These are phyloP conservation scores for Aeminium ludgeri DNA, from an alignment of 495 filamentous ascomycete genomes.

Conservation along the genomic window DNA sequence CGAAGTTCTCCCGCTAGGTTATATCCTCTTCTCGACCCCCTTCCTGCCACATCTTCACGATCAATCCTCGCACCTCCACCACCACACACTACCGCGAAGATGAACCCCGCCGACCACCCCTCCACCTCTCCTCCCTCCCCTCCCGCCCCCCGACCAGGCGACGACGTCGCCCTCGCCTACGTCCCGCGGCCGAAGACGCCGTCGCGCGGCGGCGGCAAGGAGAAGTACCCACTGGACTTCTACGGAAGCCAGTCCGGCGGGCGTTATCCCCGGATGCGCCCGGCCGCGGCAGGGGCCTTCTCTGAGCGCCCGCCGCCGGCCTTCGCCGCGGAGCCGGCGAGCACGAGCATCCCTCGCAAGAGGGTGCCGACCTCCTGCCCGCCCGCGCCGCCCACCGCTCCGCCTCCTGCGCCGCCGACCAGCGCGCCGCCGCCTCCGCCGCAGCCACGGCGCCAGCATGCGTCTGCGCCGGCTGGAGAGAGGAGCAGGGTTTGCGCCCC, in stretches of 20 bases:
- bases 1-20: too few relatives aligned
- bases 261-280: constrained; percentile 7
- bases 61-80: not conserved
- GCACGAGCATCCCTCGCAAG: not conserved
- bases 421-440: not conserved
- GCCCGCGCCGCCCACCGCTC: too few relatives aligned
- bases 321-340: not conserved
- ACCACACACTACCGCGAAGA: too few relatives aligned
- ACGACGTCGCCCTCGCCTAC: constrained; percentile 7
- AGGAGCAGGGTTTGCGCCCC: too few relatives aligned
- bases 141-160: not conserved
- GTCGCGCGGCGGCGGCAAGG: constrained; percentile 7
- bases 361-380: not conserved
- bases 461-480: too few relatives aligned
- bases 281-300: not conserved
- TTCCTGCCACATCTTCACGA: too few relatives aligned
- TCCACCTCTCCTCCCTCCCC: not conserved
- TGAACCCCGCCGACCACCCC: too few relatives aligned
- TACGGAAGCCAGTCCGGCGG: constrained; percentile 9
- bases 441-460: too few relatives aligned
- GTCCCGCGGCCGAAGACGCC: constrained; percentile 5
- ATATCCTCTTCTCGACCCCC: too few relatives aligned
- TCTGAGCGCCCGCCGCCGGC: not conserved
- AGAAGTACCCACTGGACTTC: constrained; percentile 12
- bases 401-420: not conserved